Percentiles rank a stretch among this genome's conserved stretches.
Evolutionary conservation across 805 yeast species (phyloP).

Genomic region (Myxozyma nipponensis): DNA sequence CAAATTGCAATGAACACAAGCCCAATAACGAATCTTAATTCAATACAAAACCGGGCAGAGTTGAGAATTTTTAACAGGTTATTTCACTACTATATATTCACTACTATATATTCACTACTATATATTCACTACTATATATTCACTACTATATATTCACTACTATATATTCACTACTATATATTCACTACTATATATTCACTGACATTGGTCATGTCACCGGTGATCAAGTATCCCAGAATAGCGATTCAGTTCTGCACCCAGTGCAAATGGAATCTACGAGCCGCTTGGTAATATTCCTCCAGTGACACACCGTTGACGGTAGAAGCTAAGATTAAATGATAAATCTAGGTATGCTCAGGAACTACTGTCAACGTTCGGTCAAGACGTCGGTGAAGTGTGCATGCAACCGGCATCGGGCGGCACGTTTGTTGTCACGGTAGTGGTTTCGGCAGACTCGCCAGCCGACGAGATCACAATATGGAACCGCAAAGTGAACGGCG

Average conservation of each 20-base stretch:
- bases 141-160: too few relatives aligned
- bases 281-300: slow-evolving; percentile 86
- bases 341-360: slow-evolving; percentile 49
- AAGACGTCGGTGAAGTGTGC: slow-evolving; percentile 52
- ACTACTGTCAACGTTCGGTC: slow-evolving; percentile 73
- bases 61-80: too few relatives aligned
- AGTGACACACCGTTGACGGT: too few relatives aligned
- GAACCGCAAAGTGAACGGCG: slow-evolving; percentile 62
- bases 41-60: too few relatives aligned
- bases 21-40: too few relatives aligned
- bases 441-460: slow-evolving; percentile 37
- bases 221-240: slow-evolving; percentile 52
- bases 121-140: too few relatives aligned
- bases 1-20: too few relatives aligned
- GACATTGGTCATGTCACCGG: background rate
- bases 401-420: slow-evolving; percentile 50
- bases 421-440: slow-evolving; percentile 57
- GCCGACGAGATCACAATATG: slow-evolving; percentile 43
- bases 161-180: too few relatives aligned
- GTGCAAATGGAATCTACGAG: slow-evolving; percentile 86
- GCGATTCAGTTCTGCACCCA: slow-evolving; percentile 71
- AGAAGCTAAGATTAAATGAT: background rate
- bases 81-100: too few relatives aligned
- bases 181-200: too few relatives aligned
- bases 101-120: too few relatives aligned